These are phyloP conservation scores for Telopea speciosissima DNA, from an alignment of 177 flowering plant species.

Conservation along the genomic window DNA sequence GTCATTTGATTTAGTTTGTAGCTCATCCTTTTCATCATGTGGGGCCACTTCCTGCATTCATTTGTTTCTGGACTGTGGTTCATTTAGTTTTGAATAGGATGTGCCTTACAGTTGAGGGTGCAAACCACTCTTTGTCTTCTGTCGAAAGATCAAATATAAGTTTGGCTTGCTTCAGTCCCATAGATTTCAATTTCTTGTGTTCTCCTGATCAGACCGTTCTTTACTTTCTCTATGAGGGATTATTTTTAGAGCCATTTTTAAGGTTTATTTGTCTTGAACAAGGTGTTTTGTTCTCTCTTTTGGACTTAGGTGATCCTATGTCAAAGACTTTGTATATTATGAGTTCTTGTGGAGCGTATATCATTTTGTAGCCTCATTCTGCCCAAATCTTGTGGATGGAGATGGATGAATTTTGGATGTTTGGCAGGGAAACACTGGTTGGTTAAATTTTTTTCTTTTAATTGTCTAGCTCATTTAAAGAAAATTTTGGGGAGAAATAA, in stretches of 20 bases:
- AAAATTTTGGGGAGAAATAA: constrained; percentile 1
- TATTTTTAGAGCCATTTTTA: constrained; percentile 4
- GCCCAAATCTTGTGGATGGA: constrained; percentile 7
- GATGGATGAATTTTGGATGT: constrained; percentile 9
- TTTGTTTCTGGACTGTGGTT: constrained; percentile 8
- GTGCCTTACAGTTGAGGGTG: constrained; percentile 5
- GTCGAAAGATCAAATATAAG: not conserved
- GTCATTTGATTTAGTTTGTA: constrained; percentile 13
- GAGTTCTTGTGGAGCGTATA: constrained; percentile 11
- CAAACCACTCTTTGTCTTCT: not conserved
- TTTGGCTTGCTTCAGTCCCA: not conserved
- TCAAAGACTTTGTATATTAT: constrained; percentile 11
- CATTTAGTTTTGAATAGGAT: not conserved
- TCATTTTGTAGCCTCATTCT: constrained; percentile 11
- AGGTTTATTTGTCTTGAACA: constrained; percentile 5
- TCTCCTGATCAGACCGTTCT: not conserved
- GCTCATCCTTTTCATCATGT: constrained; percentile 4
- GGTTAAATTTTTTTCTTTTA: constrained; percentile 13
- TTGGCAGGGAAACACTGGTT: constrained; percentile 18
- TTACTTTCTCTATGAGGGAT: not conserved
- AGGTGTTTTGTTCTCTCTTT: constrained; percentile 16
- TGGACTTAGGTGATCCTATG: constrained; percentile 16
- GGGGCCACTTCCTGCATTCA: constrained; percentile 7
- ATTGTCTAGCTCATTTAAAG: not conserved
- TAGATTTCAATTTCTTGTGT: constrained; percentile 1